phyloP scores from a whole-genome alignment of 2,329 filamentous ascomycete species.

The Sclerotinia borealis region DNA sequence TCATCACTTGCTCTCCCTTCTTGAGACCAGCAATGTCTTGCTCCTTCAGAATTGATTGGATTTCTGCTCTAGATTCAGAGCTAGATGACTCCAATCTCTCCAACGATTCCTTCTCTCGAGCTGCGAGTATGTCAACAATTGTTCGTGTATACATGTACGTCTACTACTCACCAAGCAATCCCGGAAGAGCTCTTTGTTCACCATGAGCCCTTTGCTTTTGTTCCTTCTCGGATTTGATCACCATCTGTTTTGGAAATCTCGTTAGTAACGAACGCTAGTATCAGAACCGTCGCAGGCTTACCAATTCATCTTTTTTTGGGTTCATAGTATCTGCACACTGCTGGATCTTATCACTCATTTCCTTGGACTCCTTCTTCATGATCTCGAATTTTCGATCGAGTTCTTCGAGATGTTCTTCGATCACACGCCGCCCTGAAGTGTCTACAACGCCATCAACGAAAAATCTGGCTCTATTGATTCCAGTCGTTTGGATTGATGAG shows the following conservation, averaged over 20 bases:
- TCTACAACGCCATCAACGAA: slow-evolving; percentile 80
- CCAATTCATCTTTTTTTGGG: slow-evolving; percentile 36
- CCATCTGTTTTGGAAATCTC: slow-evolving; percentile 34
- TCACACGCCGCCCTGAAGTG: slow-evolving; percentile 52
- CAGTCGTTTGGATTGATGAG: slow-evolving; percentile 60
- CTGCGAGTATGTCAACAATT: slow-evolving; percentile 29
- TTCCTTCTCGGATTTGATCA: slow-evolving; percentile 56
- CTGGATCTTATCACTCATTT: slow-evolving; percentile 20
- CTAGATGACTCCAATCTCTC: slow-evolving; percentile 33
- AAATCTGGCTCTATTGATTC: slow-evolving; percentile 53
- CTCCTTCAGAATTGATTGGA: slow-evolving; percentile 46
- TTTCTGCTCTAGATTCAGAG: slow-evolving; percentile 36
- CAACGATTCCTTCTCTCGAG: slow-evolving; percentile 33
- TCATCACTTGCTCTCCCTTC: slow-evolving; percentile 49
- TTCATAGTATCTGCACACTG: slow-evolving; percentile 35
- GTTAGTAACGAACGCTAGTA: neutral
- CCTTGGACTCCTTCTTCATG: slow-evolving; percentile 22
- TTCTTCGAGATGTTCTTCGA: slow-evolving; percentile 46
- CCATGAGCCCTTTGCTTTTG: slow-evolving; percentile 60
- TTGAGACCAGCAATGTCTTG: slow-evolving; percentile 50
- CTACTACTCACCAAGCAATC: slow-evolving; percentile 58
- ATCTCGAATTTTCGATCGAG: slow-evolving; percentile 25
- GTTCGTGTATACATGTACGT: neutral
- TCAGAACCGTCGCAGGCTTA: slow-evolving; percentile 24
- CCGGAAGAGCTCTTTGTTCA: slow-evolving; percentile 60